Evolutionary conservation across 1,139 yeast species (phyloP).

Genomic region (Suhomyces bolitotheri): DNA sequence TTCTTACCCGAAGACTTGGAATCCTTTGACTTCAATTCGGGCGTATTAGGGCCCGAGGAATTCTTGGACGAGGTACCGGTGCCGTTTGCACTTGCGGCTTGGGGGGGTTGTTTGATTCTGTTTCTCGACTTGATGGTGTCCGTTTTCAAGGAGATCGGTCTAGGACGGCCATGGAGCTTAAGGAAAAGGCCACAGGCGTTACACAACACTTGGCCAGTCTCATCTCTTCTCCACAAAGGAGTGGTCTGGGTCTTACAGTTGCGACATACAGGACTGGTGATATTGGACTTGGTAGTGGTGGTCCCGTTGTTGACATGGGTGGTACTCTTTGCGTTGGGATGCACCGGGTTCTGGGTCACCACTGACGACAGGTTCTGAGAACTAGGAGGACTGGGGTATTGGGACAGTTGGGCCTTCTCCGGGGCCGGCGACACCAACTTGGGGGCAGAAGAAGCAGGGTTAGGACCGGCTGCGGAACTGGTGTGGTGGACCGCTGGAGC

Average conservation of each 20-base stretch:
- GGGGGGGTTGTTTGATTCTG: conserved; percentile 57
- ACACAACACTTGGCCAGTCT: conserved; percentile 87
- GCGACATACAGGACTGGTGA: conserved; percentile 73
- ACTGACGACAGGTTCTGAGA: conserved; percentile 6
- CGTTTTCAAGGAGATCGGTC: conserved; percentile 88
- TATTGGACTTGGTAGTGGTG: conserved; percentile 49
- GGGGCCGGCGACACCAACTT: conserved; percentile 9
- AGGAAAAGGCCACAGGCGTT: conserved; percentile 94
- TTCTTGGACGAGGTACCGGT: conserved; percentile 23
- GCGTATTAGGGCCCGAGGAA: conserved; percentile 44
- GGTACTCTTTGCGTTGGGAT: conserved; percentile 31
- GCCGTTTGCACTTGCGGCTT: conserved; percentile 10
- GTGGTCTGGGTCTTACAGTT: conserved; percentile 92
- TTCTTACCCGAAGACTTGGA: conserved; percentile 24
- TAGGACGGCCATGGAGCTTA: conserved; percentile 86
- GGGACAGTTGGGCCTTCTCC: conserved; percentile 5
- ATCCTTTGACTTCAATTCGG: conserved; percentile 47
- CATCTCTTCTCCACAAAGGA: conserved; percentile 94
- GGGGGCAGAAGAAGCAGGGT: conserved; percentile 13
- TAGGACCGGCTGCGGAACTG: conserved; percentile 7
- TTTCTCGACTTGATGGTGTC: conserved; percentile 90
- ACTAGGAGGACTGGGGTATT: conserved; percentile 7
- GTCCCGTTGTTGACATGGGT: conserved; percentile 46
- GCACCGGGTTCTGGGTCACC: conserved; percentile 18
- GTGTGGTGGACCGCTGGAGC: conserved; percentile 7